Evolutionary conservation across 73 alveolate genomes (phyloP).

Genomic region (Effrenium voratum): DNA sequence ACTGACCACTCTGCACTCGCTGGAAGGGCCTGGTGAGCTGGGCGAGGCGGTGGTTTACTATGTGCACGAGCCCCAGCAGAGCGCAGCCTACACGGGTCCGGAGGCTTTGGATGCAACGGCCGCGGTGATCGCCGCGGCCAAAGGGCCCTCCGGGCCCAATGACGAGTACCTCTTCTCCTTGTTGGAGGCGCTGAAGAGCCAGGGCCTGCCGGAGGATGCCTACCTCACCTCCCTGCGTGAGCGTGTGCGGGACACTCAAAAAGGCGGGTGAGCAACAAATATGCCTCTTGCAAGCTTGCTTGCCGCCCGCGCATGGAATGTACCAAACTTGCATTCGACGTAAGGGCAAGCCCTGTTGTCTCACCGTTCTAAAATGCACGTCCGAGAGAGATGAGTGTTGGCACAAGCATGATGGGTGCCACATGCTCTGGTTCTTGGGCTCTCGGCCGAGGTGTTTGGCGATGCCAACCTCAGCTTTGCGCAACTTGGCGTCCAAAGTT

Average conservation of each 20-base stretch:
- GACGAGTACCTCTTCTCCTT: slow-evolving; percentile 13
- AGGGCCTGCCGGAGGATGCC: slow-evolving; percentile 25
- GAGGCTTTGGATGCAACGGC: slow-evolving; percentile 31
- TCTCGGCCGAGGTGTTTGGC: slow-evolving; percentile 70
- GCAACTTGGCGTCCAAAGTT: slow-evolving; percentile 11
- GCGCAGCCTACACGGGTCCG: slow-evolving; percentile 50
- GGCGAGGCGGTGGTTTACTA: slow-evolving; percentile 45
- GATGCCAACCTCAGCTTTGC: slow-evolving; percentile 88
- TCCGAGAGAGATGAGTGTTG: too few species aligned
- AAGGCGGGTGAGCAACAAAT: too few species aligned
- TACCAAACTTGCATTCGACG: too few species aligned
- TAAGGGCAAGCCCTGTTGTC: too few species aligned
- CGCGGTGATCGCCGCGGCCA: neutral
- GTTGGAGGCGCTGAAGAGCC: slow-evolving; percentile 50
- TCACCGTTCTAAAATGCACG: too few species aligned
- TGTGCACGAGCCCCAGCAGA: slow-evolving; percentile 25
- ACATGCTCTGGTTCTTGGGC: too few species aligned
- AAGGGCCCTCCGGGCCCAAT: slow-evolving; percentile 54
- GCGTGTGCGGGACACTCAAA: neutral
- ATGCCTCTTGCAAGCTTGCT: too few species aligned
- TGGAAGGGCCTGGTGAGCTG: too few species aligned
- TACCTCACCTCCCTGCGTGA: neutral
- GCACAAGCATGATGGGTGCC: neutral
- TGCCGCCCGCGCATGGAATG: too few species aligned
- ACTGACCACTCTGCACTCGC: neutral